Conservation (phyloP, 2,329 filamentous ascomycete species). For the Sclerotinia spermophila region DNA sequence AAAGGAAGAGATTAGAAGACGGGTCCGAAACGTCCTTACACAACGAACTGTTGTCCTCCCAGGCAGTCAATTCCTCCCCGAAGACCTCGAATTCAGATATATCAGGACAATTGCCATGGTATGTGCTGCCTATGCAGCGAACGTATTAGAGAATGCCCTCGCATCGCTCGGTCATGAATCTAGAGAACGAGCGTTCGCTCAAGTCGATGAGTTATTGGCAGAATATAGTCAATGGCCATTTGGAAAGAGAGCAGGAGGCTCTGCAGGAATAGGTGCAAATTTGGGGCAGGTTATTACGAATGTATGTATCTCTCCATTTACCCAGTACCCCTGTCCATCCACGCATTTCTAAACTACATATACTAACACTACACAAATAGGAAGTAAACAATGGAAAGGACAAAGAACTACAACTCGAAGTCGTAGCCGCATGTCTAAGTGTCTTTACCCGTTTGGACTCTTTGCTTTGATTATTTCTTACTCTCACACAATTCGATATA, state of each 20-base stretch:
- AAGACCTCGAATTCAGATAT: conserved; percentile 92
- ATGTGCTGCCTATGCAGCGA: conserved; percentile 95
- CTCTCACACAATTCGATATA: background rate
- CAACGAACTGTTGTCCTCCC: conserved; percentile 91
- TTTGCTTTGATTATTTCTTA: conserved; percentile 57
- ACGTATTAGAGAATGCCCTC: conserved; percentile 96
- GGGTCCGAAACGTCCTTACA: conserved; percentile 88
- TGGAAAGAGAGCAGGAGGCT: conserved; percentile 70
- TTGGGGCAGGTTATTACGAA: conserved; percentile 82
- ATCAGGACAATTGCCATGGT: conserved; percentile 92
- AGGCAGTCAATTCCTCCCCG: conserved; percentile 82
- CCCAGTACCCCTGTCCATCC: background rate
- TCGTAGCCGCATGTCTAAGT: conserved; percentile 90
- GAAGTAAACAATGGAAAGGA: conserved; percentile 85
- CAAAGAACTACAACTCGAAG: conserved; percentile 92
- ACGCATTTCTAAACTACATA: conserved; percentile 9
- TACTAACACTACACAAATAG: conserved; percentile 35
- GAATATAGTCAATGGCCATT: conserved; percentile 99
- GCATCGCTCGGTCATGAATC: conserved; percentile 91
- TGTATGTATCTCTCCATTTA: conserved; percentile 41
- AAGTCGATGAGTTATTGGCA: conserved; percentile 91
- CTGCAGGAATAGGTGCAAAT: conserved; percentile 85
- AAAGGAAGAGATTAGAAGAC: conserved; percentile 93
- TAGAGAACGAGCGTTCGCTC: conserved; percentile 88
- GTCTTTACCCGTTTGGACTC: conserved; percentile 98